Evolutionary conservation across 768 basidiomycete species (phyloP).

Genomic region (Mycena pura): DNA sequence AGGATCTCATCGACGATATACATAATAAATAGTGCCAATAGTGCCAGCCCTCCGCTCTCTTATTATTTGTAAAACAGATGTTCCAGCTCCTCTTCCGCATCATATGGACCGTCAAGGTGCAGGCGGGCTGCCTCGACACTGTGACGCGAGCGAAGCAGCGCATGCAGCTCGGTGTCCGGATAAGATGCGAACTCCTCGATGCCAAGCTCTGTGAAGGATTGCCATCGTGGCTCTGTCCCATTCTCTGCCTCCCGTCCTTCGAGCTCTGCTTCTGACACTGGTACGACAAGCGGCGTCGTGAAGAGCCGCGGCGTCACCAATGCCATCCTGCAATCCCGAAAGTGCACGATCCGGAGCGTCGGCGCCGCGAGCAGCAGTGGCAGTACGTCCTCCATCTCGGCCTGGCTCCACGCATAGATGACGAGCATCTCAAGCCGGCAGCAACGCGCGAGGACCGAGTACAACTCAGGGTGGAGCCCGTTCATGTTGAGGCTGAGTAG

Average conservation of each 20-base stretch:
- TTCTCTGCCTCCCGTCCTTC: neutral
- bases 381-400: conserved; percentile 3
- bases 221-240: too few relatives aligned
- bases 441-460: conserved; percentile 11
- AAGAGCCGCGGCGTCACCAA: conserved; percentile 11
- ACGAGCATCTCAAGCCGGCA: conserved; percentile 25
- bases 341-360: conserved; percentile 17
- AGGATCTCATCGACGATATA: too few relatives aligned
- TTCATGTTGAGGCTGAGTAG: neutral
- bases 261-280: neutral
- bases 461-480: conserved; percentile 4
- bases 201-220: too few relatives aligned
- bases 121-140: too few relatives aligned
- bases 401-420: neutral
- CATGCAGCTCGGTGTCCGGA: too few relatives aligned
- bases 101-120: too few relatives aligned
- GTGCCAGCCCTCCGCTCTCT: too few relatives aligned
- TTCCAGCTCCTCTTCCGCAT: too few relatives aligned
- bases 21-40: too few relatives aligned
- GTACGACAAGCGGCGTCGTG: neutral
- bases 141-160: too few relatives aligned
- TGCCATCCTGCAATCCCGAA: neutral
- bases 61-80: too few relatives aligned
- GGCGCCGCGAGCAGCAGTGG: conserved; percentile 18
- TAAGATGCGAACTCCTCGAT: too few relatives aligned